Conservation (phyloP, 2,329 filamentous ascomycete genomes). For the Apiospora rasikravindrae region DNA sequence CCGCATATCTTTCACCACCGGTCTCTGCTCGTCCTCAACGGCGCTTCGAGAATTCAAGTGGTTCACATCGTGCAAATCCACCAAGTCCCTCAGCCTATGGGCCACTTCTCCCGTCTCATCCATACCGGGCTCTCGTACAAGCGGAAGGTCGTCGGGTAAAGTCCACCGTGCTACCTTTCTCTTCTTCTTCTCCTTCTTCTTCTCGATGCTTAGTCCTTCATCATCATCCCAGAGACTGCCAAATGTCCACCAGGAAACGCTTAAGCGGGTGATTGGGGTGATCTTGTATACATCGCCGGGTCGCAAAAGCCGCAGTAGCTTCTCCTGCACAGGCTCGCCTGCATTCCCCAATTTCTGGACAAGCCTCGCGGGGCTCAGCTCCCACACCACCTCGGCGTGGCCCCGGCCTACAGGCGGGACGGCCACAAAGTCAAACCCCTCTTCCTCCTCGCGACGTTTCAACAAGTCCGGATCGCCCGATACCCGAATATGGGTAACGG, state of each 20-base stretch:
- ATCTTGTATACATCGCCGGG: conserved; percentile 15
- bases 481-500: not conserved
- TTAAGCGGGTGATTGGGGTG: not conserved
- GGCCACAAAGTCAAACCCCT: not conserved
- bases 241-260: conserved; percentile 7
- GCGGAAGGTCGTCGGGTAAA: not conserved
- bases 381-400: conserved; percentile 4
- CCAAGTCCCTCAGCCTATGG: conserved; percentile 15
- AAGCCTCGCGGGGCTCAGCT: not conserved
- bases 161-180: conserved; percentile 12
- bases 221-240: not conserved
- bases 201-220: too few species aligned
- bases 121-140: not conserved
- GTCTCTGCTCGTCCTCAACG: conserved; percentile 12
- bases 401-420: conserved; percentile 11
- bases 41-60: conserved; percentile 12
- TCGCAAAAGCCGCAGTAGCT: conserved; percentile 14
- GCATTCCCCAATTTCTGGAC: not conserved
- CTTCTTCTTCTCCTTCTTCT: not conserved
- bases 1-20: not conserved
- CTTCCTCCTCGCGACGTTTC: conserved; percentile 7
- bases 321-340: not conserved
- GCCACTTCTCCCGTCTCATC: conserved; percentile 18
- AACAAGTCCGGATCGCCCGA: conserved; percentile 16
- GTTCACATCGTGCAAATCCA: conserved; percentile 20